These are phyloP conservation scores for Saccharomycodes ludwigii DNA, from an alignment of 805 yeast species.

Conservation along the genomic window DNA sequence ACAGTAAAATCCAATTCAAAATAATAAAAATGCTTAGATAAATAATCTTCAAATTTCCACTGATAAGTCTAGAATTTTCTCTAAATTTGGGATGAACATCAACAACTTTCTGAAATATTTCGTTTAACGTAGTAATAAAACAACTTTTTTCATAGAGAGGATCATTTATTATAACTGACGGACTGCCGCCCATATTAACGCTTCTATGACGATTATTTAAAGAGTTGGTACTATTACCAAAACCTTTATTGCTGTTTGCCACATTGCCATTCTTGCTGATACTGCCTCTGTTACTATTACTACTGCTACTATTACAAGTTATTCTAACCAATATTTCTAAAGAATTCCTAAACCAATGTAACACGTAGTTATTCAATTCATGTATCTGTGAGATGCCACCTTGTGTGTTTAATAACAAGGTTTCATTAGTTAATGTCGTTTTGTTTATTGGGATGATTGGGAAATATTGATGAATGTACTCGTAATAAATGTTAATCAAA, in stretches of 20 bases:
- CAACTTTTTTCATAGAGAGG: conserved; percentile 14
- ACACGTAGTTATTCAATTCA: conserved; percentile 20
- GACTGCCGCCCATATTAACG: no score
- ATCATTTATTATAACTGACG: conserved; percentile 8
- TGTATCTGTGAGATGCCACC: conserved; percentile 20
- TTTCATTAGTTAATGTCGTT: conserved; percentile 19
- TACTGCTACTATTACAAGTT: conserved; percentile 1
- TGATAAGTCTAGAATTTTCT: conserved; percentile 16
- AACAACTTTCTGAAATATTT: conserved; percentile 21
- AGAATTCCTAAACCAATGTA: conserved; percentile 23
- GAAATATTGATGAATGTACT: conserved; percentile 30
- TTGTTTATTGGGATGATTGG: conserved; percentile 28
- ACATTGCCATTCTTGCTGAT: conserved; percentile 4
- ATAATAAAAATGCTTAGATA: conserved; percentile 29
- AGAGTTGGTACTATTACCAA: conserved; percentile 1
- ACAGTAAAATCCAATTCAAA: conserved; percentile 42
- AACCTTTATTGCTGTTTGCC: conserved; percentile 1
- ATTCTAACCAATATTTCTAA: conserved; percentile 19
- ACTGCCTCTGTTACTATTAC: conserved; percentile 1
- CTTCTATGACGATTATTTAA: conserved; percentile 3
- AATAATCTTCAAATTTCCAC: conserved; percentile 22
- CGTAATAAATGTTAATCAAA: conserved; percentile 34
- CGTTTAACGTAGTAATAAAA: conserved; percentile 20
- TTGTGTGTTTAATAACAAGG: conserved; percentile 20
- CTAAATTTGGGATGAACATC: conserved; percentile 22